Percentiles rank a stretch among this genome's conserved stretches.
Evolutionary conservation across 164 flowering plant genomes (phyloP).

Genomic region (Berberis vulgaris): DNA sequence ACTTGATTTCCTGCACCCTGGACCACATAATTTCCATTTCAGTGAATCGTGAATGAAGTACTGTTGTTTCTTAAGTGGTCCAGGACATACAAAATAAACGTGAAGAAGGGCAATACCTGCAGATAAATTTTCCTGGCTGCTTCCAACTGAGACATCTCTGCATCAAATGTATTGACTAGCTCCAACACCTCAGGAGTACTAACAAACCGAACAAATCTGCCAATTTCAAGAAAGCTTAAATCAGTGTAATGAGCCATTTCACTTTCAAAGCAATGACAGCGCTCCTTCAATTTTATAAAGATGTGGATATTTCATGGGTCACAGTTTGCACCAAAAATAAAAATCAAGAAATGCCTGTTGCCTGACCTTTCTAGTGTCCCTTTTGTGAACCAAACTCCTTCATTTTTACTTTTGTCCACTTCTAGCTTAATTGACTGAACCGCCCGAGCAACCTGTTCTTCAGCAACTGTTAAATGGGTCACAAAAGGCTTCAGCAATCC

Average conservation of each 20-base stretch:
- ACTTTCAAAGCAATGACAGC: background rate
- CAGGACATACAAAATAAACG: background rate
- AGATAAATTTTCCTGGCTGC: slow-evolving; percentile 79
- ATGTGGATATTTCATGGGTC: background rate
- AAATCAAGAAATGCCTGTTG: background rate
- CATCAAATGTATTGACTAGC: slow-evolving; percentile 70
- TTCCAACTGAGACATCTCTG: slow-evolving; percentile 94
- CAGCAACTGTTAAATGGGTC: slow-evolving; percentile 72
- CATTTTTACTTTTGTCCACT: slow-evolving; percentile 46
- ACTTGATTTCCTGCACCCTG: slow-evolving; percentile 65
- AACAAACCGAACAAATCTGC: slow-evolving; percentile 92
- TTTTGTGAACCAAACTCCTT: slow-evolving; percentile 81
- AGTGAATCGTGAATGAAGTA: slow-evolving; percentile 11
- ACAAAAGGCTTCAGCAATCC: slow-evolving; percentile 83
- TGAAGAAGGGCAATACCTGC: slow-evolving; percentile 37
- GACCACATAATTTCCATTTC: slow-evolving; percentile 14
- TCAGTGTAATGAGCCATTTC: background rate
- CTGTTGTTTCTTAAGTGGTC: background rate
- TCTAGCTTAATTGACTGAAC: slow-evolving; percentile 75
- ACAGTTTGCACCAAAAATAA: background rate
- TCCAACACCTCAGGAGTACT: slow-evolving; percentile 92
- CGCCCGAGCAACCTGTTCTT: slow-evolving; percentile 64
- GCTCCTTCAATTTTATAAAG: background rate
- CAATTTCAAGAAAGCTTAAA: slow-evolving; percentile 9
- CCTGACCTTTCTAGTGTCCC: slow-evolving; percentile 92